A percentile compares a stretch with the other conserved stretches of the same genome.
Conservation (phyloP, 306 rosid species). For the Luffa aegyptiaca region DNA sequence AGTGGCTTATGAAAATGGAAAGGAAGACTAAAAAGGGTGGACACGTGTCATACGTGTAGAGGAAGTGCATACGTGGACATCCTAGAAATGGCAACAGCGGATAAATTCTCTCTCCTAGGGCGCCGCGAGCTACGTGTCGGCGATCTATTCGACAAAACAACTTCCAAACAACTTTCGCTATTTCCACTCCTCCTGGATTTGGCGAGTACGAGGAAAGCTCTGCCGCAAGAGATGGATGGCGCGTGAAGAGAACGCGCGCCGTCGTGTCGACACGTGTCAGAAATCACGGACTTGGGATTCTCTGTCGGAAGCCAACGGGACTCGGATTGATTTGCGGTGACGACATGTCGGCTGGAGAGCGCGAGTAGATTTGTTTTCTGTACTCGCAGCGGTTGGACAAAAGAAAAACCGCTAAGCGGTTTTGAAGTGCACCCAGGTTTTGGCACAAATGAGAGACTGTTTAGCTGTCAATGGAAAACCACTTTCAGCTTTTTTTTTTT, state of each 20-base stretch:
- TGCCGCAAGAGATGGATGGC: not conserved
- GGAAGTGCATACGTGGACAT: not conserved
- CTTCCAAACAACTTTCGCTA: not conserved
- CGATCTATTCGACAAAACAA: constrained; percentile 6
- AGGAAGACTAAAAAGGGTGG: not conserved
- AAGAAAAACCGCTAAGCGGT: constrained; percentile 7
- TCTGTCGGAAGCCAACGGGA: not conserved
- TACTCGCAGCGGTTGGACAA: not conserved
- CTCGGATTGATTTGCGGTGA: not conserved
- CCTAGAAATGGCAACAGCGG: constrained; percentile 2
- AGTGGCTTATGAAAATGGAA: not conserved
- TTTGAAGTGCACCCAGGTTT: constrained; percentile 8
- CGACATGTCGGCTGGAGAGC: not conserved
- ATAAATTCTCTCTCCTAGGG: constrained; percentile 1
- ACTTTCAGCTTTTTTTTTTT: not conserved
- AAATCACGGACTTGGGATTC: not conserved
- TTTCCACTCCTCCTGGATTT: constrained; percentile 4
- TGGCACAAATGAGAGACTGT: not conserved
- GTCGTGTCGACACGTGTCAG: not conserved
- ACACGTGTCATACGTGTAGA: not conserved
- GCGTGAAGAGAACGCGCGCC: not conserved
- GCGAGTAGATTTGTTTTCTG: not conserved
- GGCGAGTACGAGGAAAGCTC: not conserved
- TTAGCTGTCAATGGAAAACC: constrained; percentile 6
- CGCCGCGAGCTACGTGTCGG: constrained; percentile 1